These are phyloP conservation scores for Suhomyces vadensis DNA, from an alignment of 805 yeast genomes.

Conservation along the genomic window DNA sequence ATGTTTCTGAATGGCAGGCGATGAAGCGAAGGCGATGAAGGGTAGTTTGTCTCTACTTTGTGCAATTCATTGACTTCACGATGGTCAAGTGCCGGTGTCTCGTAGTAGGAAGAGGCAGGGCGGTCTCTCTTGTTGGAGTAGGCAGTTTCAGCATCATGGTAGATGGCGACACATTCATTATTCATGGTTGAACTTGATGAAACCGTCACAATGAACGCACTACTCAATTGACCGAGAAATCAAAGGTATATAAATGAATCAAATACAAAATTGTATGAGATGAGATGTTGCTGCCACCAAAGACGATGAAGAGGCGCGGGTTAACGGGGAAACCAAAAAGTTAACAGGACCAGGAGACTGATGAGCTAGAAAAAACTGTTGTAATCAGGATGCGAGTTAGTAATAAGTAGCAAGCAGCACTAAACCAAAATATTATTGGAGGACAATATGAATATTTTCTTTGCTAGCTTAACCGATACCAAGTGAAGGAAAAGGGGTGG, in stretches of 20 bases:
- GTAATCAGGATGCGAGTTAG: background rate
- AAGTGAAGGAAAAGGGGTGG: no score
- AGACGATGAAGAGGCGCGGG: slow-evolving; percentile 1
- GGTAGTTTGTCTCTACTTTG: background rate
- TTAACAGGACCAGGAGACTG: background rate
- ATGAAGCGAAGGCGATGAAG: slow-evolving; percentile 20
- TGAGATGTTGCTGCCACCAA: no score
- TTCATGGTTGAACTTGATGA: slow-evolving; percentile 10
- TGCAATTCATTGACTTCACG: background rate
- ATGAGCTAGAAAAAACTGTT: background rate
- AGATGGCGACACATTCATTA: slow-evolving; percentile 4
- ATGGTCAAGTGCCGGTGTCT: slow-evolving; percentile 33
- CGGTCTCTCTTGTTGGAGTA: slow-evolving; percentile 20
- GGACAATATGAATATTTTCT: no score
- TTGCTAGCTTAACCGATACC: no score
- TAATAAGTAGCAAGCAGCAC: background rate
- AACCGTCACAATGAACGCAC: no score
- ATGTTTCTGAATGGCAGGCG: slow-evolving; percentile 31
- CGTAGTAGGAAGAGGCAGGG: slow-evolving; percentile 38
- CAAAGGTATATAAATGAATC: background rate
- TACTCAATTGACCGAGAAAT: background rate
- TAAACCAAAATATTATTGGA: no score
- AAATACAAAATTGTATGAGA: no score
- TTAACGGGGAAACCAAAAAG: background rate
- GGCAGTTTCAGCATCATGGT: slow-evolving; percentile 11